phyloP scores from a whole-genome alignment of 306 rosid genomes.

The Trifolium fragiferum region DNA sequence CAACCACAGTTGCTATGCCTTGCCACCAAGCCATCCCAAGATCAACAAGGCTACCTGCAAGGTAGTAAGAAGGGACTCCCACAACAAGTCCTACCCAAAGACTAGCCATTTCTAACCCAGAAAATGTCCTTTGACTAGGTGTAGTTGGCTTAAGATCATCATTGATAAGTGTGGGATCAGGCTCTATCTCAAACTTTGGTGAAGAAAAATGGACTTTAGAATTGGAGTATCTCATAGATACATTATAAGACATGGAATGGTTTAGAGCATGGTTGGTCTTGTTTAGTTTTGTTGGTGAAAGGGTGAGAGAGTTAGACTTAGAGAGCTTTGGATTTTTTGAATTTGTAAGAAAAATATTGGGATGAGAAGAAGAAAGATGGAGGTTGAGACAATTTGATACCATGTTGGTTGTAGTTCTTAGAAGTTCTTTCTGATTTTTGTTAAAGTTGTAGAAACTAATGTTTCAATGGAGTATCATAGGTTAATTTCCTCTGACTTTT shows the following conservation, averaged over 20 bases:
- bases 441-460: conserved; percentile 8
- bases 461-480: not conserved
- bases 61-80: conserved; percentile 87
- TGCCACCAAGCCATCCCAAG: conserved; percentile 99
- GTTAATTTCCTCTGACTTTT: conserved; percentile 25
- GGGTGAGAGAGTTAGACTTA: not conserved
- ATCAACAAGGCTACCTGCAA: conserved; percentile 90
- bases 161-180: conserved; percentile 61
- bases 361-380: conserved; percentile 41
- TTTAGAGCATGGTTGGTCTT: not conserved
- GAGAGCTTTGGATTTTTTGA: conserved; percentile 32
- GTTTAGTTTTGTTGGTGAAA: not conserved
- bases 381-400: conserved; percentile 47
- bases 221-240: conserved; percentile 25
- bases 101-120: conserved; percentile 73
- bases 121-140: conserved; percentile 56
- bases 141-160: conserved; percentile 85
- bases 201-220: conserved; percentile 10
- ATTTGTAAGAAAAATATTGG: conserved; percentile 30
- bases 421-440: conserved; percentile 3
- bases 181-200: conserved; percentile 9
- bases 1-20: conserved; percentile 79
- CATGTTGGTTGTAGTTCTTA: conserved; percentile 42
- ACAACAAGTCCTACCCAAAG: conserved; percentile 91
- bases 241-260: conserved; percentile 4